Evolutionary conservation across 805 yeast genomes (phyloP), one percentile per base, ranked within the genome.

Genomic region (Yamadazyma nakazawae): DNA sequence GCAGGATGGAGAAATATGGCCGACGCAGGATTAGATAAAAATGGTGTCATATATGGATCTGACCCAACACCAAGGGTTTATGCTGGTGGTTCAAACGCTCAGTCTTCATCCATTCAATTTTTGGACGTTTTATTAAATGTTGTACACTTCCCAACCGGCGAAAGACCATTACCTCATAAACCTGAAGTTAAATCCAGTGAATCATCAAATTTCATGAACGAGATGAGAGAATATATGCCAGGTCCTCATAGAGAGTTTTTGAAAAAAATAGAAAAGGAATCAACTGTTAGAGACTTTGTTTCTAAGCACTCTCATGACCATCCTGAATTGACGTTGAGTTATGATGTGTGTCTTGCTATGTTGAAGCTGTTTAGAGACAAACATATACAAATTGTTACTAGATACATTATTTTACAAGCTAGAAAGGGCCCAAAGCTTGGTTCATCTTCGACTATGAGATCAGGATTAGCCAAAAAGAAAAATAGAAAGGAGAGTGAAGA

Each of bases 1-100:
- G 96, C 97, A 0, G 98, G 97, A 2, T 92, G 97, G 95, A 83
- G 82, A 60, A 88, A 88, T 59, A 91, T 92, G 97, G 80, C 79
- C 21, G 88, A 81, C 46, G 90, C 84, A 1, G 97, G 97, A 0
- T 73, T 91, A 48, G 67, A 61, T 50, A 72, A 72, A 40, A 65
- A 82, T 48, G 98, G 97, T 1, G 84, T 91, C 1, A 69, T 74
- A 41, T 91, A 91, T 60, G 96, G 95, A 21, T 72, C 77, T 45
- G 89, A 83, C 58, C 59, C 63, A 1, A 63, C 55, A 25, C 84
- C 81, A 42, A 70, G 84, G 55, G 41, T 60, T 1, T 84, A 78
- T 62, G 75, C 96, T 14, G 98, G 98, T 24, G 98, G 98, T 0
- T 87, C 96, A 3, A 91, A 91, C 62, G 97, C 96, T 0, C 98